phyloP scores from a whole-genome alignment of 2,329 filamentous ascomycete genomes.

The Trichoderma endophyticum region DNA sequence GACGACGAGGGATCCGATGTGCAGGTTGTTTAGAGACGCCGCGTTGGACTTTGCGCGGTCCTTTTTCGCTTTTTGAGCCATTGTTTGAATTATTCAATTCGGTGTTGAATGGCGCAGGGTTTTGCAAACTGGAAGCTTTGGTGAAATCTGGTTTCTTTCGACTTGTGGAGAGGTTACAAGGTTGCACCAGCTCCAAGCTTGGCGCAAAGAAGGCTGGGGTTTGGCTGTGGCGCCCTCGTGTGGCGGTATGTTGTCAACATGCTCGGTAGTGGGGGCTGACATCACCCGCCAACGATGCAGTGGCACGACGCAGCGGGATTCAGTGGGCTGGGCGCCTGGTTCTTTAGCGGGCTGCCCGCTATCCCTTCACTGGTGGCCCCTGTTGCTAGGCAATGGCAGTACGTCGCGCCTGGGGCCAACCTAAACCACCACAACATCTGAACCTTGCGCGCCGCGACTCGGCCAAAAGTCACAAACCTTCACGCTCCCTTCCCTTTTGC shows the following conservation, averaged over 20 bases:
- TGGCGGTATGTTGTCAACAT: background rate
- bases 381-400: conserved; percentile 27
- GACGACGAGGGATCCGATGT: conserved; percentile 68
- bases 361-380: background rate
- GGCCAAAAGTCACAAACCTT: background rate
- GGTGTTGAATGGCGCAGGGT: background rate
- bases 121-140: background rate
- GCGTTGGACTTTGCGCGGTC: conserved; percentile 74
- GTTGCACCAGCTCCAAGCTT: background rate
- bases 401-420: conserved; percentile 19
- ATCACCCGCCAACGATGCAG: background rate
- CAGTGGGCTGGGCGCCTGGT: background rate
- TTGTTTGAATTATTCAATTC: conserved; percentile 27
- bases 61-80: conserved; percentile 64
- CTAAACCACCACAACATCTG: conserved; percentile 19
- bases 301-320: background rate
- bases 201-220: background rate
- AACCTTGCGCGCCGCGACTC: conserved; percentile 17
- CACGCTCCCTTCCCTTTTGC: conserved; percentile 4
- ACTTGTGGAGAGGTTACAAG: background rate
- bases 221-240: background rate
- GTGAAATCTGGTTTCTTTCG: conserved; percentile 14
- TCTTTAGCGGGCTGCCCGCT: conserved; percentile 1
- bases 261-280: background rate
- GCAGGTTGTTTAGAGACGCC: conserved; percentile 73